A percentile compares a stretch with the other conserved stretches of the same genome.
Evolutionary conservation across 208 protist species (phyloP).

Genomic region (Strigomonas oncopelti): DNA sequence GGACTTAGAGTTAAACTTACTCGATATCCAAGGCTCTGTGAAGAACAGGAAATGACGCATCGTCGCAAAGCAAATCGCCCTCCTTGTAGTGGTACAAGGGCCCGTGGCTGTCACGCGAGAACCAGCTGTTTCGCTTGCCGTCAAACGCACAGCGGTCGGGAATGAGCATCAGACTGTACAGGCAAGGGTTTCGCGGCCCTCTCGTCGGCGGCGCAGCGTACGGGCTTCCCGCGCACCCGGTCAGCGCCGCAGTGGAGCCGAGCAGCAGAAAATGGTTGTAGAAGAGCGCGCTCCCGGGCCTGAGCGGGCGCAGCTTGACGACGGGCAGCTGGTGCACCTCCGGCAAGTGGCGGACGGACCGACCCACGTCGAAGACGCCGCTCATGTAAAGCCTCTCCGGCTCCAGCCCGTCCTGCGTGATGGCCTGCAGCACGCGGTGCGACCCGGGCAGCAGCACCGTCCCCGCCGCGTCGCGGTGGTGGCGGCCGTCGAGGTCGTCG

Average conservation of each 20-base stretch:
- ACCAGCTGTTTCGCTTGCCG: slow-evolving; percentile 63
- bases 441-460: slow-evolving; percentile 61
- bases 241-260: slow-evolving; percentile 40
- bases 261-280: slow-evolving; percentile 53
- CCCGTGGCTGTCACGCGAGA: slow-evolving; percentile 60
- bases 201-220: slow-evolving; percentile 21
- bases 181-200: slow-evolving; percentile 24
- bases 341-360: slow-evolving; percentile 46
- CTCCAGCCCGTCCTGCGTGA: slow-evolving; percentile 61
- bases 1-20: slow-evolving; percentile 19
- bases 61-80: slow-evolving; percentile 62
- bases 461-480: neutral
- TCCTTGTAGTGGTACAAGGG: slow-evolving; percentile 59
- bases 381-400: slow-evolving; percentile 40
- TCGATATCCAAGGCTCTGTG: slow-evolving; percentile 79
- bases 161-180: slow-evolving; percentile 63
- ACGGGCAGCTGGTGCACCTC: slow-evolving; percentile 37
- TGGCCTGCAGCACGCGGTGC: slow-evolving; percentile 51
- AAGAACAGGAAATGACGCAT: slow-evolving; percentile 61
- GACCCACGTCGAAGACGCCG: slow-evolving; percentile 65
- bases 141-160: slow-evolving; percentile 75
- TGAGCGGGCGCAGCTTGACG: slow-evolving; percentile 42
- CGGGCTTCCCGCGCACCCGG: slow-evolving; percentile 20
- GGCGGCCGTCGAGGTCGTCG: neutral
- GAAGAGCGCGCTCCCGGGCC: slow-evolving; percentile 56